Conservation (phyloP, 1,284 basidiomycete genomes). For the Fomitiporia mediterranea region DNA sequence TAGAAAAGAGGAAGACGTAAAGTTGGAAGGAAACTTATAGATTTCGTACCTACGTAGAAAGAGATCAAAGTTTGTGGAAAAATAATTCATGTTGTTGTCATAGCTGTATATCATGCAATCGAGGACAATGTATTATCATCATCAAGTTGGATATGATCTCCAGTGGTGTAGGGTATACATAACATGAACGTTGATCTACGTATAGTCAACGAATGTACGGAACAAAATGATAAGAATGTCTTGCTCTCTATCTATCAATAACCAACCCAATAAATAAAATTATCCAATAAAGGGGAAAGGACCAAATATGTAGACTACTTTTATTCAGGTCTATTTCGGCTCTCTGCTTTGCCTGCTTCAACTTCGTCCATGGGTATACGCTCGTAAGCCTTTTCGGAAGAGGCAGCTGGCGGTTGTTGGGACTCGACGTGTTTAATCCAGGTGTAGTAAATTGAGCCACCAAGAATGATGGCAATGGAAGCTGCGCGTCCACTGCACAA, state of each 20-base stretch:
- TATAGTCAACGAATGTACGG: too few species aligned
- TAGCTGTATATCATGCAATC: neutral
- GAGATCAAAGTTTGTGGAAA: neutral
- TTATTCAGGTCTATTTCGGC: slow-evolving; percentile 5
- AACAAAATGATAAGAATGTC: too few species aligned
- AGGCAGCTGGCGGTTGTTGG: slow-evolving; percentile 25
- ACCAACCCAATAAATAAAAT: neutral
- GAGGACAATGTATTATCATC: neutral
- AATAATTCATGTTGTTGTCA: neutral
- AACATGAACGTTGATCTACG: too few species aligned
- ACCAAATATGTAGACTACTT: neutral
- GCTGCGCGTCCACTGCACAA: slow-evolving; percentile 65
- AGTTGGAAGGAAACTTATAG: slow-evolving; percentile 1
- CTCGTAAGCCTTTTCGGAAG: slow-evolving; percentile 33
- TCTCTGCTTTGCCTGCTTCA: slow-evolving; percentile 38
- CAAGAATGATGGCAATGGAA: slow-evolving; percentile 75
- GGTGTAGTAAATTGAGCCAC: slow-evolving; percentile 80
- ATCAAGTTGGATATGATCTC: neutral
- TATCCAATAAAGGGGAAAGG: neutral
- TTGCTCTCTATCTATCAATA: too few species aligned
- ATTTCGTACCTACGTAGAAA: too few species aligned
- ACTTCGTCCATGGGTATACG: slow-evolving; percentile 47
- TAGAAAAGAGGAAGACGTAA: neutral
- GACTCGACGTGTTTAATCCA: slow-evolving; percentile 78
- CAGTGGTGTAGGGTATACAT: too few species aligned